Evolutionary conservation across 495 filamentous ascomycete species (phyloP).

Genomic region (Penicillium samsonianum): DNA sequence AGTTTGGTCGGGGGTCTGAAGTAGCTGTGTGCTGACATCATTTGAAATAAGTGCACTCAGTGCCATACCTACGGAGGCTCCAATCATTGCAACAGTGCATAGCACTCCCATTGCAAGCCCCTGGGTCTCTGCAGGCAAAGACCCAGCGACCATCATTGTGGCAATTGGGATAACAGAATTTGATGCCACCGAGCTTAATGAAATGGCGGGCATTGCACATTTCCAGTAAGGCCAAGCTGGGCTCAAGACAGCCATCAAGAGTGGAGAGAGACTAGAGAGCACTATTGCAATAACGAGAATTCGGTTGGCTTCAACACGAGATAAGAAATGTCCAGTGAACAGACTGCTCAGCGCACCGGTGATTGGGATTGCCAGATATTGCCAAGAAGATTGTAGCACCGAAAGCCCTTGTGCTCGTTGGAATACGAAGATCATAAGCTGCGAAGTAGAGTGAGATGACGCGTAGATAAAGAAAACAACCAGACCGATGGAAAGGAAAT

Average conservation of each 20-base stretch:
- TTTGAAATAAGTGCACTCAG: conserved; percentile 51
- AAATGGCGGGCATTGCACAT: conserved; percentile 25
- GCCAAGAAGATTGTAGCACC: conserved; percentile 40
- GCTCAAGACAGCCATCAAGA: conserved; percentile 33
- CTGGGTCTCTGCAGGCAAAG: conserved; percentile 25
- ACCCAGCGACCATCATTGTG: conserved; percentile 52
- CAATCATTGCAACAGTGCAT: conserved; percentile 59
- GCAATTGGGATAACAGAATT: conserved; percentile 55
- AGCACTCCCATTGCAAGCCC: conserved; percentile 61
- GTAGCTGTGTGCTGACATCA: conserved; percentile 33
- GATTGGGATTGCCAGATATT: conserved; percentile 31
- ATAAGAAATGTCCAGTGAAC: conserved; percentile 22
- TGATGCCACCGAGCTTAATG: conserved; percentile 38
- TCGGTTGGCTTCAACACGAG: conserved; percentile 20
- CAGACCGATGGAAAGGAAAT: conserved; percentile 52
- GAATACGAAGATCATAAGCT: conserved; percentile 53
- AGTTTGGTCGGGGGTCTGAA: neutral
- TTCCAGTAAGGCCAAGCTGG: conserved; percentile 30
- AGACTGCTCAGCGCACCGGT: conserved; percentile 27
- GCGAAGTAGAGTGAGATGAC: conserved; percentile 50
- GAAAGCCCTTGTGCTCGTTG: conserved; percentile 49
- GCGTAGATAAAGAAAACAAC: conserved; percentile 55
- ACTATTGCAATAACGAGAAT: conserved; percentile 22
- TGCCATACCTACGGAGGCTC: conserved; percentile 54
- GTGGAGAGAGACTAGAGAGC: conserved; percentile 20